Evolutionary conservation across 2,329 filamentous ascomycete species (phyloP).

Genomic region (Berkeleyomyces basicola): DNA sequence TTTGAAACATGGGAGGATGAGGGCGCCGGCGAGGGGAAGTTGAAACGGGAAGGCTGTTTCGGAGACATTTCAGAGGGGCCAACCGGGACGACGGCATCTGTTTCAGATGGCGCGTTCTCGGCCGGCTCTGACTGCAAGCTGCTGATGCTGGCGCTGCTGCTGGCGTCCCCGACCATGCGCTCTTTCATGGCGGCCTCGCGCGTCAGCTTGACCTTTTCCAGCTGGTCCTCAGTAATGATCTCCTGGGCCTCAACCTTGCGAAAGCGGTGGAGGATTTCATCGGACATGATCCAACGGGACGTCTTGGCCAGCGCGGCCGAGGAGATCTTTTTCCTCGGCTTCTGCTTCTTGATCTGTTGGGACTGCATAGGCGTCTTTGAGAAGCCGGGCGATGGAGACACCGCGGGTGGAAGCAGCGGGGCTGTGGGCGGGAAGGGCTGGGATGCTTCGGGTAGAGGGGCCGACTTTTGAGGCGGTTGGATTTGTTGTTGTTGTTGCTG

Average conservation of each 20-base stretch:
- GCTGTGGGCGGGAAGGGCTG: conserved; percentile 4
- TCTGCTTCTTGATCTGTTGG: conserved; percentile 5
- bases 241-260: conserved; percentile 40
- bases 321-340: conserved; percentile 3
- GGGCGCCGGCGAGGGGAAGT: not conserved
- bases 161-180: not conserved
- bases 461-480: not conserved
- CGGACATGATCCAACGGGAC: conserved; percentile 36
- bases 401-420: not conserved
- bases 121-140: not conserved
- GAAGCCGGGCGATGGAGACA: not conserved
- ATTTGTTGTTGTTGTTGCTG: not conserved
- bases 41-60: not conserved
- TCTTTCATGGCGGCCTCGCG: conserved; percentile 16
- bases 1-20: not conserved
- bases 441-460: not conserved
- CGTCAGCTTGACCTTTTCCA: conserved; percentile 29
- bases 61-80: not conserved
- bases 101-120: not conserved
- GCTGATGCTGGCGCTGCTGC: not conserved
- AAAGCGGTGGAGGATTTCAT: conserved; percentile 40
- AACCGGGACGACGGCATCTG: not conserved
- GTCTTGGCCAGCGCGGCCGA: conserved; percentile 12
- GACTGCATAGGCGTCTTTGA: not conserved
- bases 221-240: conserved; percentile 36